Conservation (phyloP, 352 stramenopile species). For the Phytophthora sp. region DNA sequence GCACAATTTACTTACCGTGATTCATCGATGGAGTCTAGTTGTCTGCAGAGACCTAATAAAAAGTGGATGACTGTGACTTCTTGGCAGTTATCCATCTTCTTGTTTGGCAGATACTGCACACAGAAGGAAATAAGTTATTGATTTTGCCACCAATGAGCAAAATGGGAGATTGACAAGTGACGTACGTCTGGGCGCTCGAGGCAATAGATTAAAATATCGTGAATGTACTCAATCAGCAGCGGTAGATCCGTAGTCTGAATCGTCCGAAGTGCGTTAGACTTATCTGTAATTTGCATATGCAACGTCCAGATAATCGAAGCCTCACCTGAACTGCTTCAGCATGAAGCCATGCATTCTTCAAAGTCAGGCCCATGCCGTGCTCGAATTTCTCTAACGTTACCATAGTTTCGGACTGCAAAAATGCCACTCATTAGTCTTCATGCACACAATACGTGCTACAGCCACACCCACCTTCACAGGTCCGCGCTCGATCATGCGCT, state of each 20-base stretch:
- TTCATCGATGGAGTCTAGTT: conserved; percentile 87
- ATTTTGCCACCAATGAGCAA: not conserved
- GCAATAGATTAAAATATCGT: conserved; percentile 83
- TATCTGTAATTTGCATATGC: not conserved
- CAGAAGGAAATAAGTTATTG: not conserved
- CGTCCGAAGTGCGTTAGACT: not conserved
- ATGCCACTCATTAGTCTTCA: no score
- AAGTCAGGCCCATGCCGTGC: conserved; percentile 84
- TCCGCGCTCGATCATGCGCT: conserved; percentile 65
- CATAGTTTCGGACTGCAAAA: conserved; percentile 75
- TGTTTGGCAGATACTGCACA: conserved; percentile 65
- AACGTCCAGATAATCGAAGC: not conserved
- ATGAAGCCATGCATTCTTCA: conserved; percentile 92
- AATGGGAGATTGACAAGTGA: not conserved
- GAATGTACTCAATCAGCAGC: conserved; percentile 89
- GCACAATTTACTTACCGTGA: conserved; percentile 45
- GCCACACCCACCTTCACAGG: conserved; percentile 76
- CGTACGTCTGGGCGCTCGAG: conserved; percentile 70
- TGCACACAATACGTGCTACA: conserved; percentile 1
- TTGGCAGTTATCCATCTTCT: conserved; percentile 81
- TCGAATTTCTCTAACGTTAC: conserved; percentile 86
- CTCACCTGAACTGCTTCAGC: conserved; percentile 85
- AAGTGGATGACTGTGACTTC: conserved; percentile 91
- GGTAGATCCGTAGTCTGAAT: conserved; percentile 88
- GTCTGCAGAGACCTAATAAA: conserved; percentile 80